phyloP scores from a whole-genome alignment of 257 asterid genomes.

The Forsythia viridissima region DNA sequence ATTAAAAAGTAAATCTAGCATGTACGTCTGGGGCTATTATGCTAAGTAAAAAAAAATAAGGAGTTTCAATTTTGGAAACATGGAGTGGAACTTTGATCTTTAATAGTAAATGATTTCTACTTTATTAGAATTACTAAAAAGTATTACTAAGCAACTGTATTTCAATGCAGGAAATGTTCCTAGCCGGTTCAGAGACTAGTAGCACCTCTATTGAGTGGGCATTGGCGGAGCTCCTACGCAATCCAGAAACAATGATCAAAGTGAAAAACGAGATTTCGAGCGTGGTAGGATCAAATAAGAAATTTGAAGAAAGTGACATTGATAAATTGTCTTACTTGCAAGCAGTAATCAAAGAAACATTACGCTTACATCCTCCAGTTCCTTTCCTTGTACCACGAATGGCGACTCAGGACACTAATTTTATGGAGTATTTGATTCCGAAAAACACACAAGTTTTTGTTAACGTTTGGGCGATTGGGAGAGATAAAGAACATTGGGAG shows the following conservation, averaged over 20 bases:
- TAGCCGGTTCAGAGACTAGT: slow-evolving; percentile 55
- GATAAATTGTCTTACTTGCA: neutral
- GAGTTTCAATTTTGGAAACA: no score
- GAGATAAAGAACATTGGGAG: slow-evolving; percentile 50
- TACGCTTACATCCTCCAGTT: slow-evolving; percentile 2
- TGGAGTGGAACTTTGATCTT: no score
- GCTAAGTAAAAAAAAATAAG: no score
- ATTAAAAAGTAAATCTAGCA: no score
- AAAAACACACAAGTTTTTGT: slow-evolving; percentile 44
- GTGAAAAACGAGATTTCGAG: slow-evolving; percentile 46
- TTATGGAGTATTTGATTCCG: slow-evolving; percentile 46
- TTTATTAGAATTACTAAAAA: no score
- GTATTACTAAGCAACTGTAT: no score
- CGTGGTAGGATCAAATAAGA: slow-evolving; percentile 36
- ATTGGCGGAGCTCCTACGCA: slow-evolving; percentile 40
- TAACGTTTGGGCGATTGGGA: slow-evolving; percentile 57
- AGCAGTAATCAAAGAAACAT: neutral
- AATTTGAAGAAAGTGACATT: neutral
- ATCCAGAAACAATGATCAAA: slow-evolving; percentile 20
- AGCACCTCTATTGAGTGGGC: slow-evolving; percentile 64
- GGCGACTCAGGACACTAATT: slow-evolving; percentile 32
- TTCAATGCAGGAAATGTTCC: slow-evolving; percentile 50
- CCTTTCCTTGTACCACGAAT: slow-evolving; percentile 51
- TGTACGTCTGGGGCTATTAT: no score
- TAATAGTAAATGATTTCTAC: no score